phyloP scores from a whole-genome alignment of 257 asterid genomes.

The Solanum raphanifolium region DNA sequence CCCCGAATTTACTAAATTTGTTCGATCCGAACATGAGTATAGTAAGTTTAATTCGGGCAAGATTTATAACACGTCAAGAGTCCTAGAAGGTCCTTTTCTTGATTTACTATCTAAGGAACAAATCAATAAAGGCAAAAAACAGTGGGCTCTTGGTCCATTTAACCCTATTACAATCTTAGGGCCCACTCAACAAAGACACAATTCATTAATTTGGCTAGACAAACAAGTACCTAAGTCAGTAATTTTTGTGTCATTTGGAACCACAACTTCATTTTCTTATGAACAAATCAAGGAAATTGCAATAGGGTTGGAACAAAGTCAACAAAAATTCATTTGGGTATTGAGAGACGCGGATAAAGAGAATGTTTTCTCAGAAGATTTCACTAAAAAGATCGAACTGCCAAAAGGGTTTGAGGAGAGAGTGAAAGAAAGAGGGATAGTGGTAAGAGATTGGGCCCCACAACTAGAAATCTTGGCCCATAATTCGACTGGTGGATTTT shows the following conservation, averaged over 20 bases:
- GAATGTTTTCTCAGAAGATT: neutral
- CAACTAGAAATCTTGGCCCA: constrained; percentile 49
- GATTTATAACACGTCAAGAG: constrained; percentile 49
- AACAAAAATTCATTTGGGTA: constrained; percentile 35
- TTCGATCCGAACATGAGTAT: constrained; percentile 20
- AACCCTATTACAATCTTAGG: constrained; percentile 22
- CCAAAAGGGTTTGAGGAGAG: constrained; percentile 40
- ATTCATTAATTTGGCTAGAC: constrained; percentile 46
- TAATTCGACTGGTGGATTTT: constrained; percentile 30
- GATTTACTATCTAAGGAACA: constrained; percentile 20
- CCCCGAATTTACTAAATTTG: constrained; percentile 27
- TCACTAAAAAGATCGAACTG: neutral
- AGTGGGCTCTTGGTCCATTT: constrained; percentile 76
- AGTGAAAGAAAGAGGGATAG: constrained; percentile 22
- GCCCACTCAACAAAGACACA: neutral
- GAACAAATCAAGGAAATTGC: constrained; percentile 36
- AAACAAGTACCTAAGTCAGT: constrained; percentile 22
- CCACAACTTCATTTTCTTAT: constrained; percentile 32
- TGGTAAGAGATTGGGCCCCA: constrained; percentile 53
- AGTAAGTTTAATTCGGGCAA: constrained; percentile 29
- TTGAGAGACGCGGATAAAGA: constrained; percentile 33
- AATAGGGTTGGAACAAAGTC: constrained; percentile 29
- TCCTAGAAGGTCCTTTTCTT: constrained; percentile 32
- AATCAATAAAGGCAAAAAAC: constrained; percentile 20
- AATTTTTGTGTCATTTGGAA: constrained; percentile 40